These are phyloP conservation scores for Grigorovia jiainica DNA, from an alignment of 805 yeast genomes.

Conservation along the genomic window DNA sequence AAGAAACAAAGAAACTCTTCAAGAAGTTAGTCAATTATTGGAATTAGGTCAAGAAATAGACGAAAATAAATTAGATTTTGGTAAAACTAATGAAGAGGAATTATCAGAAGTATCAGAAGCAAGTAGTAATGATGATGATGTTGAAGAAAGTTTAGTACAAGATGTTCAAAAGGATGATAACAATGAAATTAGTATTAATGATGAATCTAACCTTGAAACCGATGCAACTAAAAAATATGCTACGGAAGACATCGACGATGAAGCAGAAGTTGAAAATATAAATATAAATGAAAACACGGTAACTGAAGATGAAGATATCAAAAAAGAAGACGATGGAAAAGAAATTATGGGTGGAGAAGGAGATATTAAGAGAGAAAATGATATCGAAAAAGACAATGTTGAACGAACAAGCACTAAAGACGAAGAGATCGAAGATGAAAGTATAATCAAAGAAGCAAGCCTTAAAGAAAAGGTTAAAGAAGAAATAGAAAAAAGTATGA, in stretches of 20 bases:
- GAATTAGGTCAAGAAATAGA: neutral
- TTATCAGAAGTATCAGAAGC: neutral
- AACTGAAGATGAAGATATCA: neutral
- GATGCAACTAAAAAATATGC: too few relatives aligned
- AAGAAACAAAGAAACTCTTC: neutral
- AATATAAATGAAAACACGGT: neutral
- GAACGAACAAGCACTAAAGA: too few relatives aligned
- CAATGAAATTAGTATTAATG: too few relatives aligned
- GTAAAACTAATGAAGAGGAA: neutral
- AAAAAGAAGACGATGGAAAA: neutral
- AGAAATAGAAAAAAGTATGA: neutral
- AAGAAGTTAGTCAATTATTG: neutral
- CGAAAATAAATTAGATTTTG: neutral
- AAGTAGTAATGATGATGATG: conserved; percentile 1
- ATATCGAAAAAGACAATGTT: neutral
- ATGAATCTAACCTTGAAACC: too few relatives aligned
- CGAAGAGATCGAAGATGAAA: too few relatives aligned
- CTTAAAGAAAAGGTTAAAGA: neutral
- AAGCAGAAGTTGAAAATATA: neutral
- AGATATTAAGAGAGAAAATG: neutral
- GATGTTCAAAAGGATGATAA: neutral
- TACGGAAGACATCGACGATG: neutral
- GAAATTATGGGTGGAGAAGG: too few relatives aligned
- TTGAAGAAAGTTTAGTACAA: conserved; percentile 1
- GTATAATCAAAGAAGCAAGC: neutral